Percentiles rank a stretch among this genome's conserved stretches.
Evolutionary conservation across 2,329 filamentous ascomycete genomes (phyloP).

Genomic region (Fusarium solani-melongenae): DNA sequence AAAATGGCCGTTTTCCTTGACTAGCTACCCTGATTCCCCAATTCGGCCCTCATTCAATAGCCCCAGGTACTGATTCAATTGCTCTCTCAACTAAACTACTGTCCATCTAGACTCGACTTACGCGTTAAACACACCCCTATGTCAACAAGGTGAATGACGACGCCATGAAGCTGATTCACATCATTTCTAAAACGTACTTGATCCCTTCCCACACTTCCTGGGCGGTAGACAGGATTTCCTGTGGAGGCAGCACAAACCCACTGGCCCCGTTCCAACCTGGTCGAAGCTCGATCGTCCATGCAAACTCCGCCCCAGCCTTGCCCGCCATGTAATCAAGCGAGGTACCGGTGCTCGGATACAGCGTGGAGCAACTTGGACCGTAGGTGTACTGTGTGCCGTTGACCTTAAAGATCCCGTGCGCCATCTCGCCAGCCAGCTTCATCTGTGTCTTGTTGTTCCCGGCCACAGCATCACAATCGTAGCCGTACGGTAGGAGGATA

Average conservation of each 20-base stretch:
- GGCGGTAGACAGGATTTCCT: constrained; percentile 52
- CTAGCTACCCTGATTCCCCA: background rate
- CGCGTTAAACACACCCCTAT: background rate
- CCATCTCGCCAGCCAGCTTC: constrained; percentile 52
- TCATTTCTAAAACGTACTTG: constrained; percentile 13
- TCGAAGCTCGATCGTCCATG: constrained; percentile 54
- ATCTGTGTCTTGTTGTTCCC: constrained; percentile 60
- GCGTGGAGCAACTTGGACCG: constrained; percentile 68
- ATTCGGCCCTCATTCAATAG: background rate
- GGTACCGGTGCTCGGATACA: constrained; percentile 65
- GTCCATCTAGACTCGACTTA: background rate
- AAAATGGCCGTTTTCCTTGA: background rate
- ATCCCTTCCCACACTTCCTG: constrained; percentile 30
- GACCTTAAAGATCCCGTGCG: constrained; percentile 4
- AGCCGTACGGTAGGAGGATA: constrained; percentile 68
- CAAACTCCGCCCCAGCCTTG: constrained; percentile 53
- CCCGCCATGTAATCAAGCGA: constrained; percentile 59
- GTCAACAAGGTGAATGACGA: background rate
- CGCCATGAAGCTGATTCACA: background rate
- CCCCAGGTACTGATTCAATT: background rate
- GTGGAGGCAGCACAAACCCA: constrained; percentile 56
- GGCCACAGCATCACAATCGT: constrained; percentile 61
- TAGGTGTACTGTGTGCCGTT: constrained; percentile 27
- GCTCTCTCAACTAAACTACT: background rate
- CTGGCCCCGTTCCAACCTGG: constrained; percentile 43